Percentiles rank a stretch among this genome's conserved stretches.
Conservation (phyloP, 768 basidiomycete species). For the Phaeotremella skinneri region DNA sequence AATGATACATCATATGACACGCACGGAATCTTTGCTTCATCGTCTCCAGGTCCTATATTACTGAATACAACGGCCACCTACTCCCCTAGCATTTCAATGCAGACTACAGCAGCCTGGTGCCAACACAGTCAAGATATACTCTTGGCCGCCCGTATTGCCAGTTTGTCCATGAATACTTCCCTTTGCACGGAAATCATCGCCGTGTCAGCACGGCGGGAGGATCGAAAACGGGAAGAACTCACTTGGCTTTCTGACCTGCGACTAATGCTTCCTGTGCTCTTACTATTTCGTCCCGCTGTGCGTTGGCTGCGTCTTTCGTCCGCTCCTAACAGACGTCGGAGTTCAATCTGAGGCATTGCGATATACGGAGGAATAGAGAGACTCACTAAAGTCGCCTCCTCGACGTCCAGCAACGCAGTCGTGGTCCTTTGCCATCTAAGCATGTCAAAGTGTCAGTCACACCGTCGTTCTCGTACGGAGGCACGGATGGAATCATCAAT, state of each 20-base stretch:
- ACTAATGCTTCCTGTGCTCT: neutral
- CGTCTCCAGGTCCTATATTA: too few species aligned
- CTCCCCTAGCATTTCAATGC: too few species aligned
- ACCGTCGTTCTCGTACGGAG: neutral
- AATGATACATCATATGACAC: too few species aligned
- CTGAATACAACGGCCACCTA: too few species aligned
- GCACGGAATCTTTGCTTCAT: too few species aligned
- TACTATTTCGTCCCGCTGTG: neutral
- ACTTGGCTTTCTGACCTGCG: neutral
- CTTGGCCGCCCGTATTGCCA: neutral
- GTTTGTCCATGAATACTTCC: conserved; percentile 2
- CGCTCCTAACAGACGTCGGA: neutral
- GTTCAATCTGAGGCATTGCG: neutral
- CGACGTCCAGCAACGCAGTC: conserved; percentile 22
- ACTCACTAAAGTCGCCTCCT: conserved; percentile 27
- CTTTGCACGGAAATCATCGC: too few species aligned
- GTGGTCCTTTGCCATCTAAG: conserved; percentile 39
- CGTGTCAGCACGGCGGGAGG: too few species aligned
- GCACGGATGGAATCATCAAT: neutral
- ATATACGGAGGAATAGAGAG: too few species aligned
- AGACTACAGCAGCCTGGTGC: too few species aligned
- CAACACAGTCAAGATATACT: neutral
- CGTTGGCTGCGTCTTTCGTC: neutral
- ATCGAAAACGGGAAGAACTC: conserved; percentile 1
- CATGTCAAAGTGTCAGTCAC: conserved; percentile 5